These are phyloP conservation scores for Pseudopithomyces chartarum DNA, from an alignment of 2,329 filamentous ascomycete species.

Conservation along the genomic window DNA sequence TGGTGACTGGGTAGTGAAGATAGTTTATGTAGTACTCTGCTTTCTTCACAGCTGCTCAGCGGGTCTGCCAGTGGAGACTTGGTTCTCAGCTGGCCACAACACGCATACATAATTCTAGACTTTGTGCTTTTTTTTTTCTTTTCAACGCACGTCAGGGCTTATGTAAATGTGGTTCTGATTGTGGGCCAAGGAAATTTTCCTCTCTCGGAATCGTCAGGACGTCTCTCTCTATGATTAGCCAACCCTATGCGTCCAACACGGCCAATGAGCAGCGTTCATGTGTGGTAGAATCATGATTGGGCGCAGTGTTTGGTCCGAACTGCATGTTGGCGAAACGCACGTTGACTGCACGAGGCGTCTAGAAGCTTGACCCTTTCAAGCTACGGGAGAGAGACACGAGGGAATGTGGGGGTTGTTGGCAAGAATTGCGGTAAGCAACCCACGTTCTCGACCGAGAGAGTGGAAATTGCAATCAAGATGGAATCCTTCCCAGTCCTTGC, in stretches of 20 bases:
- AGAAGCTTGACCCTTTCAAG: not conserved
- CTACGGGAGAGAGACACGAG: not conserved
- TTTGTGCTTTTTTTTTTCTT: no score
- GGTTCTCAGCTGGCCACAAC: not conserved
- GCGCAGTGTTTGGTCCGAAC: not conserved
- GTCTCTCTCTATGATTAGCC: not conserved
- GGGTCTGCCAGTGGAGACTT: not conserved
- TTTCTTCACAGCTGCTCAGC: not conserved
- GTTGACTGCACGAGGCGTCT: not conserved
- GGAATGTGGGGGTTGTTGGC: not conserved
- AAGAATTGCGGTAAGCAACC: not conserved
- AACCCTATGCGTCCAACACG: not conserved
- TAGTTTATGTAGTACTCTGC: no score
- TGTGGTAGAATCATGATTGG: not conserved
- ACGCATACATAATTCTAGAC: not conserved
- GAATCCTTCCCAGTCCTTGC: not conserved
- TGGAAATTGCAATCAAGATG: not conserved
- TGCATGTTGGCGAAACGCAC: constrained; percentile 1
- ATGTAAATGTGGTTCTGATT: no score
- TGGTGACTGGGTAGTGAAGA: no score
- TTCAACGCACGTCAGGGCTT: no score
- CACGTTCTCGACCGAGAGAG: constrained; percentile 1
- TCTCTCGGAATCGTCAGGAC: not conserved
- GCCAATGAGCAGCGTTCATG: not conserved
- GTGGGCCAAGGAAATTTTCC: not conserved